Evolutionary conservation across 78 protist genomes (phyloP), one percentile per base, ranked within the genome.

Genomic region (Polysphondylium violaceum): DNA sequence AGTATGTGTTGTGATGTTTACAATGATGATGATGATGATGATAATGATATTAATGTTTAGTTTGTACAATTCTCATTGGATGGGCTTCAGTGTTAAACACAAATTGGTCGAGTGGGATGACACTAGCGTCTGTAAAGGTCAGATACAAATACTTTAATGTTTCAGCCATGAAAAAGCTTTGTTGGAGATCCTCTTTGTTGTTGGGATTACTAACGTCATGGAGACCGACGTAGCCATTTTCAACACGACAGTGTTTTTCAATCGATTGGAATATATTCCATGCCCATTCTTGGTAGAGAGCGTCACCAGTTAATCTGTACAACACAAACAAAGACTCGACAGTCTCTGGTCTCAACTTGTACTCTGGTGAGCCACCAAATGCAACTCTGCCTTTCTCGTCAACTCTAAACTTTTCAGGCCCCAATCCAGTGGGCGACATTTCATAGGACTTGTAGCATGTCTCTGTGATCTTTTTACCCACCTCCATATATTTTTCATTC

Each of bases 41-140:
- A n/a, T n/a, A n/a, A n/a, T n/a, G n/a, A n/a, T n/a, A n/a, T n/a
- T n/a, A n/a, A n/a, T n/a, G n/a, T n/a, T n/a, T n/a, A n/a, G n/a
- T n/a, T n/a, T n/a, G n/a, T n/a, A n/a, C n/a, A 56, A 92, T 36
- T 27, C 55, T 47, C 3, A 87, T 29, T 14, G 98, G 98, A 73
- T 98, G 99, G 11, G 98, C 99, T 93, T 98, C 99, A 3, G 99
- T 98, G 86, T 97, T 98, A 94, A 98, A 95, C 25, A 98, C 99
- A 69, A 89, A 97, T 77, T 95, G n/a, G 35, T 78, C 85, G 31
- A 97, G 75, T 51, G 94, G 95, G 9, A 97, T 21, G 2, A 77
- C 38, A 41, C 76, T 63, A 25, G 96, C 95, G 55, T 71, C 89
- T 41, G 79, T 9, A 51, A 96, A 97, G 23, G 96, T 72, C 36